These are phyloP conservation scores for Gonapodya prolifera DNA, from an alignment of 192 early-diverging fungal genomes.

Conservation along the genomic window DNA sequence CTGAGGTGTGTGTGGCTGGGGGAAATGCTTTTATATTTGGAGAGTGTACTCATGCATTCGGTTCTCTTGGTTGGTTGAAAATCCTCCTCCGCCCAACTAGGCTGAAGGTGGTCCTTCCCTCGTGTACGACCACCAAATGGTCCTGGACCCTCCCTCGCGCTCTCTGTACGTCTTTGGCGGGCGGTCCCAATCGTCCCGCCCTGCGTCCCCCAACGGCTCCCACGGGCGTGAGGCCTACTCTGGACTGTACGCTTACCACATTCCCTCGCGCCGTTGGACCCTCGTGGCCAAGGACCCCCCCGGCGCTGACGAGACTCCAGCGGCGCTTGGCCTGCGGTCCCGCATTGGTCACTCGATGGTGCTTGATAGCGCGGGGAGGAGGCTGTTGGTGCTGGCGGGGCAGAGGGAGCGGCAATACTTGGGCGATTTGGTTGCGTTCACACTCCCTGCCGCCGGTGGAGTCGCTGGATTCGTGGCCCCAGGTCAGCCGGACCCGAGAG, in stretches of 20 bases:
- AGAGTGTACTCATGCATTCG: neutral
- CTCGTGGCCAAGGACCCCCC: constrained; percentile 24
- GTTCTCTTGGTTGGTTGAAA: neutral
- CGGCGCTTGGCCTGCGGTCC: constrained; percentile 55
- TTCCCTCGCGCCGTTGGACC: constrained; percentile 55
- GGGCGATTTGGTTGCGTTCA: constrained; percentile 70
- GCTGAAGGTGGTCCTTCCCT: constrained; percentile 70
- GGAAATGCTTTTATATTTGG: no score
- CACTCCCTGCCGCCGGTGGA: constrained; percentile 67
- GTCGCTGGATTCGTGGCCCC: no score
- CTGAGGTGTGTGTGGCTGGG: constrained; percentile 36
- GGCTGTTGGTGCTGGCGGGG: constrained; percentile 81
- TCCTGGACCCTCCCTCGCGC: constrained; percentile 53
- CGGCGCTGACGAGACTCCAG: no score
- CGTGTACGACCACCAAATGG: constrained; percentile 92
- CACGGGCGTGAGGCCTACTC: no score
- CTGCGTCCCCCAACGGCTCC: constrained; percentile 38
- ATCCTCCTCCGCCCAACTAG: constrained; percentile 30
- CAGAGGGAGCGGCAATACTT: constrained; percentile 71
- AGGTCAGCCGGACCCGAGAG: no score
- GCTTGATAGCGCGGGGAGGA: constrained; percentile 53
- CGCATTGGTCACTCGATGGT: constrained; percentile 87
- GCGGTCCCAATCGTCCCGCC: constrained; percentile 26
- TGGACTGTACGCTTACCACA: constrained; percentile 75
- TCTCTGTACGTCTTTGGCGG: constrained; percentile 90